These are phyloP conservation scores for Fusarium globosum DNA, from an alignment of 2,329 filamentous ascomycete species.

Conservation along the genomic window DNA sequence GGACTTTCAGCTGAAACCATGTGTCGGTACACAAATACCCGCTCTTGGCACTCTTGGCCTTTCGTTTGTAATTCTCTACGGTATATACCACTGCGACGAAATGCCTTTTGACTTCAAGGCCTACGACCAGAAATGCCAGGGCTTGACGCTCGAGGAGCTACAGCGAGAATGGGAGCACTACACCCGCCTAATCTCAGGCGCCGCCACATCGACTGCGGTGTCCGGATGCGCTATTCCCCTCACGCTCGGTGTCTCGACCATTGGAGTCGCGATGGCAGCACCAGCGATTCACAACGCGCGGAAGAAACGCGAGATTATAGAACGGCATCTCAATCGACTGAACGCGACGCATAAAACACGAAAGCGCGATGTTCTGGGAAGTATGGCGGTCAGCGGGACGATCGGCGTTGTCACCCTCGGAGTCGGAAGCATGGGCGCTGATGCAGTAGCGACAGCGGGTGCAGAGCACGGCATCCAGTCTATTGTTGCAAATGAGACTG, in stretches of 20 bases:
- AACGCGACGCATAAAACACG: conserved; percentile 52
- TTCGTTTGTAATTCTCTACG: accelerated
- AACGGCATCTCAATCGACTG: conserved; percentile 50
- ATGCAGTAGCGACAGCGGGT: conserved; percentile 49
- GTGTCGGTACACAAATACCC: not conserved
- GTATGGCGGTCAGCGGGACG: conserved; percentile 52
- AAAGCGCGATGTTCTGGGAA: conserved; percentile 55
- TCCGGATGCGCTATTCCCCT: conserved; percentile 53
- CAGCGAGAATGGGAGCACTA: conserved; percentile 58
- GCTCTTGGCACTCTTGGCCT: conserved; percentile 6
- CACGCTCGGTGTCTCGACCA: conserved; percentile 53
- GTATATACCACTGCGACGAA: not conserved
- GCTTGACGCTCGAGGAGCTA: conserved; percentile 51
- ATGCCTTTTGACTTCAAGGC: conserved; percentile 57
- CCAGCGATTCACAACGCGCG: conserved; percentile 56
- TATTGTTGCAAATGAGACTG: conserved; percentile 49
- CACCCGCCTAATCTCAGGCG: conserved; percentile 54
- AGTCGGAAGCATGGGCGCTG: conserved; percentile 50
- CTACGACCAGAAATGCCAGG: conserved; percentile 54
- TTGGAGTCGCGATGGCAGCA: conserved; percentile 53
- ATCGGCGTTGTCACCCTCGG: conserved; percentile 52
- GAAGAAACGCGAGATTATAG: conserved; percentile 56
- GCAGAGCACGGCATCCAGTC: conserved; percentile 50
- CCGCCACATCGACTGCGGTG: conserved; percentile 54
- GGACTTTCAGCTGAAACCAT: not conserved